Conservation (phyloP, 2,329 filamentous ascomycete species). For the Atkinsonella hypoxylon region DNA sequence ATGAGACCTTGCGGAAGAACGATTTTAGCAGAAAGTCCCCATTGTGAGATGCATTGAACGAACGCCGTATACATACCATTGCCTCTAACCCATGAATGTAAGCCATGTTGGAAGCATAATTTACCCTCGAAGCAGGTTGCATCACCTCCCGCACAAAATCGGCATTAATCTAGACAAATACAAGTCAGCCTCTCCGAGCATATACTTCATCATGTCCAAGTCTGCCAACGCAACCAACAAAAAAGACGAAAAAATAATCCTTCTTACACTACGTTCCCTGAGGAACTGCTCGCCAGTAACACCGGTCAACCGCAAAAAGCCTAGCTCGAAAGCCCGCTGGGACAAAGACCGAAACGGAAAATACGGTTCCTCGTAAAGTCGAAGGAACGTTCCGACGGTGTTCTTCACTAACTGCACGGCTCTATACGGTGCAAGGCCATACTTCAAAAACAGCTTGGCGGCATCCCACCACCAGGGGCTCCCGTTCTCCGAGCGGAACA, state of each 20-base stretch:
- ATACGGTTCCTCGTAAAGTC: slow-evolving; percentile 66
- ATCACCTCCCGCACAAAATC: slow-evolving; percentile 70
- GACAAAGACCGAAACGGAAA: slow-evolving; percentile 79
- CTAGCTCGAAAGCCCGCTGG: slow-evolving; percentile 53
- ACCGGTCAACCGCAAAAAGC: slow-evolving; percentile 52
- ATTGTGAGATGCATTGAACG: not conserved
- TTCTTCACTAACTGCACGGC: slow-evolving; percentile 61
- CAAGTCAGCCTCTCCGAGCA: slow-evolving; percentile 2
- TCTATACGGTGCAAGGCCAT: slow-evolving; percentile 66
- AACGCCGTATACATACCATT: slow-evolving; percentile 43
- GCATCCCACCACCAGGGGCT: slow-evolving; percentile 67
- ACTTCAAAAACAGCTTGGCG: slow-evolving; percentile 71
- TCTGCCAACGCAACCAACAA: not conserved
- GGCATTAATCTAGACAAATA: slow-evolving; percentile 37
- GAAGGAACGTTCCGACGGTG: slow-evolving; percentile 61
- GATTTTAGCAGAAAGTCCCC: not conserved
- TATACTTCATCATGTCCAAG: not conserved
- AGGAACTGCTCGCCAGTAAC: slow-evolving; percentile 66
- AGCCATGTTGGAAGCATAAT: slow-evolving; percentile 84
- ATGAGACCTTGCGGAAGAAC: slow-evolving; percentile 47
- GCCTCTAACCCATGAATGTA: slow-evolving; percentile 80
- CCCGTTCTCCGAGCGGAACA: slow-evolving; percentile 50
- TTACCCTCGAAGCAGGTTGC: slow-evolving; percentile 83
- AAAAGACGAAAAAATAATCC: not conserved
- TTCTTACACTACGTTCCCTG: slow-evolving; percentile 39